phyloP scores from a whole-genome alignment of 2,329 filamentous ascomycete genomes.

The Rutstroemia sp. region DNA sequence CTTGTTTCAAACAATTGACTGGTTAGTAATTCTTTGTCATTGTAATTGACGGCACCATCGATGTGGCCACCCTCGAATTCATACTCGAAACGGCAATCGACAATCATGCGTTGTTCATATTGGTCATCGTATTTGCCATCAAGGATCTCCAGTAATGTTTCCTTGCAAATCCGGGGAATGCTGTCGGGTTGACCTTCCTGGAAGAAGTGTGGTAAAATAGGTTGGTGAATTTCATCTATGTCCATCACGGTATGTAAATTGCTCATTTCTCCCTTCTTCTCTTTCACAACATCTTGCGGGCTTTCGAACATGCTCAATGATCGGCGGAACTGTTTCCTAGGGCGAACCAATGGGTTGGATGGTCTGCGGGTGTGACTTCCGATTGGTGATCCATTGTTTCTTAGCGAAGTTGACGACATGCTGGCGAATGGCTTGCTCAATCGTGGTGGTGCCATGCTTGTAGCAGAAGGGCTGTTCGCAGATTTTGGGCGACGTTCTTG shows the following conservation, averaged over 20 bases:
- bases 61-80: slow-evolving; percentile 97
- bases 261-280: slow-evolving; percentile 57
- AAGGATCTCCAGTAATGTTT: slow-evolving; percentile 78
- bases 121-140: slow-evolving; percentile 72
- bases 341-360: slow-evolving; percentile 64
- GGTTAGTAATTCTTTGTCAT: slow-evolving; percentile 85
- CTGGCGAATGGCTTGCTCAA: slow-evolving; percentile 58
- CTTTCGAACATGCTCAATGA: slow-evolving; percentile 98
- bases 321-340: slow-evolving; percentile 81
- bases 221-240: slow-evolving; percentile 67
- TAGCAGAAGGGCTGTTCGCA: slow-evolving; percentile 50
- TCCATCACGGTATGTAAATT: slow-evolving; percentile 72
- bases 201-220: slow-evolving; percentile 76
- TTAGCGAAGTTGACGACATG: slow-evolving; percentile 46
- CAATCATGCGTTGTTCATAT: slow-evolving; percentile 76
- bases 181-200: slow-evolving; percentile 74
- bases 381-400: slow-evolving; percentile 65
- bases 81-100: slow-evolving; percentile 98
- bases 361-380: slow-evolving; percentile 62
- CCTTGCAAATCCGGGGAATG: slow-evolving; percentile 77
- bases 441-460: slow-evolving; percentile 51
- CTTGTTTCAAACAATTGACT: slow-evolving; percentile 64
- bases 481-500: slow-evolving; percentile 58
- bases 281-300: slow-evolving; percentile 78
- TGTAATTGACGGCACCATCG: slow-evolving; percentile 87